phyloP scores from a whole-genome alignment of 225 moss, liverwort and hornwort species.

The Lunularia cruciata region DNA sequence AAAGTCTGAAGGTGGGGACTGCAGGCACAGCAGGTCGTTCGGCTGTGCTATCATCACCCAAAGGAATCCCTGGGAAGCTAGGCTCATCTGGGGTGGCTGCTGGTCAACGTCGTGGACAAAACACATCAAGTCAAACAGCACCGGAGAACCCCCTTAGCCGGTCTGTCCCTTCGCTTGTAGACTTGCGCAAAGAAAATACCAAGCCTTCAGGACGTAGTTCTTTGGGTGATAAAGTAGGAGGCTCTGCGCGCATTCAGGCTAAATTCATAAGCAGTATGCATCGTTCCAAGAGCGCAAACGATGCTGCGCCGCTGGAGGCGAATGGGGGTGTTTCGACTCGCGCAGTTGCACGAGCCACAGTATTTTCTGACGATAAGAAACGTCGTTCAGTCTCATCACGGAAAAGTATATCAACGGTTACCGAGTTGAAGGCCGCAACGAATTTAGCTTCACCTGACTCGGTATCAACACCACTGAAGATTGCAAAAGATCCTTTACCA shows the following conservation, averaged over 20 bases:
- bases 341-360: slow-evolving; percentile 35
- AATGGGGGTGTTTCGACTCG: slow-evolving; percentile 55
- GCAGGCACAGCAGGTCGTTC: slow-evolving; percentile 37
- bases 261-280: slow-evolving; percentile 39
- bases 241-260: slow-evolving; percentile 43
- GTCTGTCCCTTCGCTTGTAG: slow-evolving; percentile 83
- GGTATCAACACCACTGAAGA: slow-evolving; percentile 47
- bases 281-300: slow-evolving; percentile 57
- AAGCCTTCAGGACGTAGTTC: slow-evolving; percentile 72
- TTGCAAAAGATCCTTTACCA: slow-evolving; percentile 40
- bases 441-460: slow-evolving; percentile 16
- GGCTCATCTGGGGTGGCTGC: slow-evolving; percentile 28
- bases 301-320: slow-evolving; percentile 63
- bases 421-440: slow-evolving; percentile 37
- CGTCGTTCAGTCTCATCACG: slow-evolving; percentile 42
- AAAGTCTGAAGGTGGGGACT: slow-evolving; percentile 44
- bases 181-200: slow-evolving; percentile 90
- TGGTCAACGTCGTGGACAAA: slow-evolving; percentile 53
- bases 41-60: slow-evolving; percentile 45
- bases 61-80: slow-evolving; percentile 38
- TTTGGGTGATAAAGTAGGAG: slow-evolving; percentile 60
- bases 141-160: slow-evolving; percentile 76
- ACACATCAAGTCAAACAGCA: slow-evolving; percentile 38
- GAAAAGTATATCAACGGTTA: slow-evolving; percentile 53
- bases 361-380: slow-evolving; percentile 67